phyloP scores from a whole-genome alignment of 169 alveolate genomes.

The Cytauxzoon felis region DNA sequence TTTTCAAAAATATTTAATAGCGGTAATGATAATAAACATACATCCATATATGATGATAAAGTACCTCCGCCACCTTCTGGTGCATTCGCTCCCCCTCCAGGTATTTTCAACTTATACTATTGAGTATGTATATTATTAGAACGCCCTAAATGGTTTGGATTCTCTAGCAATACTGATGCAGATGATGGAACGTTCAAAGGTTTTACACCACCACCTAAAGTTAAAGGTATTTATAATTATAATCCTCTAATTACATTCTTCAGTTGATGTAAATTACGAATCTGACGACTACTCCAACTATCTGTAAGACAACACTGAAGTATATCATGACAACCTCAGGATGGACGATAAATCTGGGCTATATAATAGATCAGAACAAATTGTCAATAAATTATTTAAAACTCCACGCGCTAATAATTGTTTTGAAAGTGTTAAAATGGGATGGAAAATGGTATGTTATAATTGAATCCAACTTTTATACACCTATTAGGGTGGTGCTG shows the following conservation, averaged over 20 bases:
- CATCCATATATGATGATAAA: conserved; percentile 41
- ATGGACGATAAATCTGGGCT: conserved; percentile 18
- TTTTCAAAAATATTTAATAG: not conserved
- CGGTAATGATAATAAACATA: conserved; percentile 1
- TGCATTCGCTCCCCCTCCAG: conserved; percentile 49
- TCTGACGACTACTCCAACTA: conserved; percentile 46
- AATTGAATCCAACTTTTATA: not conserved
- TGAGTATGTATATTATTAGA: not conserved
- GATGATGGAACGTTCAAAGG: conserved; percentile 31
- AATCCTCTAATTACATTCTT: not conserved
- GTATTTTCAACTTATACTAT: not conserved
- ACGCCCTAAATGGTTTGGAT: conserved; percentile 30
- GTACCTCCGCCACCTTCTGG: conserved; percentile 61
- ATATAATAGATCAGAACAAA: conserved; percentile 22
- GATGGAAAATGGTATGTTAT: conserved; percentile 78
- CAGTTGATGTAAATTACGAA: conserved; percentile 32
- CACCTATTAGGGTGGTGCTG: conserved; percentile 78
- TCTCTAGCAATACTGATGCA: not conserved
- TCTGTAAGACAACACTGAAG: conserved; percentile 8
- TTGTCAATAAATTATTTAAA: conserved; percentile 55
- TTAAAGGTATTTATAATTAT: conserved; percentile 11
- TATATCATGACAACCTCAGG: conserved; percentile 1
- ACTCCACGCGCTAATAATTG: conserved; percentile 79
- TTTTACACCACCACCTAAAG: conserved; percentile 59
- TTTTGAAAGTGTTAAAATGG: conserved; percentile 84